Percentiles rank a stretch among this genome's conserved stretches.
phyloP scores from a whole-genome alignment of 148 eudicot genomes.

The Euryodendron excelsum region DNA sequence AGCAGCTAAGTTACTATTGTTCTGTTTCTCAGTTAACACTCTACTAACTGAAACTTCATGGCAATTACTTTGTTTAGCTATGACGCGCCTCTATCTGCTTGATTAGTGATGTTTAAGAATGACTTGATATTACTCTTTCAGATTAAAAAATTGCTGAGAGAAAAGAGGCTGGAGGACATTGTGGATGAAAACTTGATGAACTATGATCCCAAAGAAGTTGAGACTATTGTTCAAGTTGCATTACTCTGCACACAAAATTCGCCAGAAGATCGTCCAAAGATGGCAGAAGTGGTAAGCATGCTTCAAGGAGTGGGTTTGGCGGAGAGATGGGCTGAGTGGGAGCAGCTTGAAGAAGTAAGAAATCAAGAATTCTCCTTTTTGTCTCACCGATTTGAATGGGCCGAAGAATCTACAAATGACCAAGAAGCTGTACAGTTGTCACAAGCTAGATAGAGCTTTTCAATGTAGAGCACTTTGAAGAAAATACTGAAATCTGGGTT shows the following conservation, averaged over 20 bases:
- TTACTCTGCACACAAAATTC: constrained; percentile 78
- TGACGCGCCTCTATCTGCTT: not conserved
- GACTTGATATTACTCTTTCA: constrained; percentile 17
- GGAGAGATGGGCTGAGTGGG: constrained; percentile 92
- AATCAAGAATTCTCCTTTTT: constrained; percentile 56
- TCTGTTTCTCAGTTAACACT: not conserved
- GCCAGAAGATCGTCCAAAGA: constrained; percentile 87
- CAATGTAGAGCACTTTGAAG: not conserved
- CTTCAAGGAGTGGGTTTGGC: constrained; percentile 70
- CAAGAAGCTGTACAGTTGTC: constrained; percentile 88
- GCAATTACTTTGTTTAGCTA: not conserved
- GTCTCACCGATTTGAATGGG: constrained; percentile 68
- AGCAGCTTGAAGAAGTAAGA: constrained; percentile 67
- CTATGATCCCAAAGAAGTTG: constrained; percentile 68
- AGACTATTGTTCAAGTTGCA: constrained; percentile 78
- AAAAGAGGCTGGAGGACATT: constrained; percentile 62
- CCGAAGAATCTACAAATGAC: constrained; percentile 68
- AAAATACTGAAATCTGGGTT: not conserved
- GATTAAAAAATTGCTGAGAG: constrained; percentile 80
- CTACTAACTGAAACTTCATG: not conserved
- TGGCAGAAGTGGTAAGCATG: constrained; percentile 77
- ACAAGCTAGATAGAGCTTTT: constrained; percentile 61
- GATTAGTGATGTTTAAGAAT: not conserved
- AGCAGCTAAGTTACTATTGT: not conserved
- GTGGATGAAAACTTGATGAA: constrained; percentile 66